phyloP scores from a whole-genome alignment of 257 asterid genomes.

The Linderniella brevidens region DNA sequence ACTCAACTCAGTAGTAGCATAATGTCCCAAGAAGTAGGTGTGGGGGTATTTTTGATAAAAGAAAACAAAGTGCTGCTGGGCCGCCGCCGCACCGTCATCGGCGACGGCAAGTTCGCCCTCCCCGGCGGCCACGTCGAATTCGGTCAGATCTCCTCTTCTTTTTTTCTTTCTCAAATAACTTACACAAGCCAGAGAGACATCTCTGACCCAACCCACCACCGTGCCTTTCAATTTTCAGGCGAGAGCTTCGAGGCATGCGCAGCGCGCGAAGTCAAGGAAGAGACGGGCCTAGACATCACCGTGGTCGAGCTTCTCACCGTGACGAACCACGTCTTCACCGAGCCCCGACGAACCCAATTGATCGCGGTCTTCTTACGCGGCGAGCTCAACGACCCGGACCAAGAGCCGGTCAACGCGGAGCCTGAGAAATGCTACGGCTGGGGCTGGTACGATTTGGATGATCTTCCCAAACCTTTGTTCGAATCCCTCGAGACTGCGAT shows the following conservation, averaged over 20 bases:
- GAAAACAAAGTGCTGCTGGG: slow-evolving; percentile 37
- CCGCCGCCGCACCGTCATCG: slow-evolving; percentile 46
- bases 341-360: slow-evolving; percentile 25
- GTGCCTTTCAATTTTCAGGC: slow-evolving; percentile 16
- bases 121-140: slow-evolving; percentile 77
- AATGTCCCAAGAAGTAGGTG: slow-evolving; percentile 26
- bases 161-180: too few relatives aligned
- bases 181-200: neutral
- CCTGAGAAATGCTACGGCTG: slow-evolving; percentile 72
- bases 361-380: slow-evolving; percentile 46
- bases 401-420: slow-evolving; percentile 34
- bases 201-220: too few relatives aligned
- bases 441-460: slow-evolving; percentile 61
- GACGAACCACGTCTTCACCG: slow-evolving; percentile 28
- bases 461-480: slow-evolving; percentile 56
- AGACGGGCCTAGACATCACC: slow-evolving; percentile 41
- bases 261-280: slow-evolving; percentile 54
- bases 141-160: slow-evolving; percentile 17
- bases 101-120: slow-evolving; percentile 41
- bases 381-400: slow-evolving; percentile 17
- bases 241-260: slow-evolving; percentile 62
- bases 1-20: too few relatives aligned
- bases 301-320: slow-evolving; percentile 21
- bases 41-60: slow-evolving; percentile 37
- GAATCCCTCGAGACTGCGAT: slow-evolving; percentile 28